Evolutionary conservation across 306 rosid genomes (phyloP), one percentile per base, ranked within the genome.

Genomic region (Ormosia semicastrata): DNA sequence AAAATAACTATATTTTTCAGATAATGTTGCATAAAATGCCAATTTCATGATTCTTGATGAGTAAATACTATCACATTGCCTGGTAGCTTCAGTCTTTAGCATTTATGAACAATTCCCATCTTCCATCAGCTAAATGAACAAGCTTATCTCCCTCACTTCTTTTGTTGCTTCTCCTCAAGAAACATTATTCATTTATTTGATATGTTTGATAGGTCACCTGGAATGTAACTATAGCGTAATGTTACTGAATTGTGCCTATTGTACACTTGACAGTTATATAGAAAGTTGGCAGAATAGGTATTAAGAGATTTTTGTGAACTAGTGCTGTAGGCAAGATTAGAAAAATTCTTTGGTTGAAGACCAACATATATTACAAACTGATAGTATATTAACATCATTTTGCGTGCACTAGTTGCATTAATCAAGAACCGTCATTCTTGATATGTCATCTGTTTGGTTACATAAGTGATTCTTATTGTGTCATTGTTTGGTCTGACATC

Each of bases 151-250:
- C 41, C 33, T 67, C 3, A 30, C 63, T 47, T 14, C n/a, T n/a
- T 54, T 40, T 37, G 11, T 34, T 58, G 47, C 18, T 78, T 52
- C 39, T 47, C 11, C 8, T 54, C 7, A 65, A 81, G 52, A 36
- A 65, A 36, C 73, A 30, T 12, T 76, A 8, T 57, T 40, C 30
- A 12, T 72, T 39, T 37, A 14, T 50, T 50, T 46, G 39, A 47
- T 50, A 15, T 15, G 15, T 54, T 8, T 50, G 66, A 39, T 30
- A 8, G 59, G 78, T 39, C 62, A 37, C 30, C 0, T 82, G 69
- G 11, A 76, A 70, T 83, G 46, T 49, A 62, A 60, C 37, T 71
- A 50, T 54, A n/a, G 53, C 60, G 39, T 57, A 83, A 43, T 73
- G 40, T 17, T 79, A 78, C 34, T 84, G 66, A 57, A 73, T 49